Percentiles rank a stretch among this genome's conserved stretches.
Conservation (phyloP, 2,329 filamentous ascomycete genomes). For the Colletotrichum orbiculare region DNA sequence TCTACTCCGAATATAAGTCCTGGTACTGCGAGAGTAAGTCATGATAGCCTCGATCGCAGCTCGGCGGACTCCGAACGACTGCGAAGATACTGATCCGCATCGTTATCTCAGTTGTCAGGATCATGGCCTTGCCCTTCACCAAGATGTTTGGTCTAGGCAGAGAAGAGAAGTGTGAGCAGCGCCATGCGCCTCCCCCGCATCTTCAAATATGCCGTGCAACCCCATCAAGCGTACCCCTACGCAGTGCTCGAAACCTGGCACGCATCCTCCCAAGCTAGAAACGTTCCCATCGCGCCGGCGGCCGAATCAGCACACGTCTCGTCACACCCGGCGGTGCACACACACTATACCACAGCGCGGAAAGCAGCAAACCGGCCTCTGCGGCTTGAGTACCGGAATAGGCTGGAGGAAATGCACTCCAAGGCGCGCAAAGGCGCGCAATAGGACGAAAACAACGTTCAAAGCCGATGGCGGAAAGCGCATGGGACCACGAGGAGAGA, state of each 20-base stretch:
- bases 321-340: slow-evolving; percentile 71
- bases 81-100: slow-evolving; percentile 1
- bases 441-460: slow-evolving; percentile 25
- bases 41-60: background rate
- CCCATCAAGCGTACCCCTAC: background rate
- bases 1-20: slow-evolving; percentile 79
- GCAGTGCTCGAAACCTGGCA: slow-evolving; percentile 51
- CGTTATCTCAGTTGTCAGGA: slow-evolving; percentile 59
- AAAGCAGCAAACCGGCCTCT: slow-evolving; percentile 6
- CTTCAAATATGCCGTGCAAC: slow-evolving; percentile 1
- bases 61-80: slow-evolving; percentile 16
- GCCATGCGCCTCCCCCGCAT: slow-evolving; percentile 2
- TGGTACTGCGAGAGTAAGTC: slow-evolving; percentile 77
- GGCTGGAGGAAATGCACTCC: slow-evolving; percentile 24
- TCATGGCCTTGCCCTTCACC: slow-evolving; percentile 60
- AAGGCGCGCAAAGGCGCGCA: slow-evolving; percentile 36
- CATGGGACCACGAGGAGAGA: slow-evolving; percentile 37
- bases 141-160: slow-evolving; percentile 57
- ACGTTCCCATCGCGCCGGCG: slow-evolving; percentile 55
- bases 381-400: slow-evolving; percentile 24
- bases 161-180: slow-evolving; percentile 52
- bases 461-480: slow-evolving; percentile 24
- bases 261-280: slow-evolving; percentile 53
- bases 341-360: slow-evolving; percentile 38
- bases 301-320: slow-evolving; percentile 73